Percentiles rank a stretch among this genome's conserved stretches.
These are phyloP conservation scores for Syzygium syzygioides DNA, from an alignment of 441 rosid genomes.

Conservation along the genomic window DNA sequence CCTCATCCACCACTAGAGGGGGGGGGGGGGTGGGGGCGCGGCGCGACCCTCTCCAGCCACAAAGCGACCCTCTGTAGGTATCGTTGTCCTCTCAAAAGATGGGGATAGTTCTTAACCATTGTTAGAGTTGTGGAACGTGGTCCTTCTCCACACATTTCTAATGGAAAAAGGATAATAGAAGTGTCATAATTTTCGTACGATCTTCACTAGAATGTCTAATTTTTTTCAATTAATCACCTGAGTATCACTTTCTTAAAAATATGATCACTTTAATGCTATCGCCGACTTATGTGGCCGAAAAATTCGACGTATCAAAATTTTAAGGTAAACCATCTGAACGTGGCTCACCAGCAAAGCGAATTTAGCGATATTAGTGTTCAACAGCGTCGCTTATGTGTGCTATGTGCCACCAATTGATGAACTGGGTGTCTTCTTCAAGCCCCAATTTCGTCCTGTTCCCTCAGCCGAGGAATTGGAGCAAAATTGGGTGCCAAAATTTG, in stretches of 20 bases:
- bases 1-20: too few relatives aligned
- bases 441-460: not conserved
- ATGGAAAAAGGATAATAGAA: not conserved
- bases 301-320: too few relatives aligned
- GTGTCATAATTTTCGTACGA: fast-evolving
- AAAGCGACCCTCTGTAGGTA: not conserved
- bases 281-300: fast-evolving
- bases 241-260: not conserved
- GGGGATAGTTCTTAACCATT: not conserved
- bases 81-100: not conserved
- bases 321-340: too few relatives aligned
- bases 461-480: not conserved
- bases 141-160: not conserved
- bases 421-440: not conserved
- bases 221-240: not conserved
- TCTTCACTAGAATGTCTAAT: fast-evolving
- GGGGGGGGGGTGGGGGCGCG: not conserved
- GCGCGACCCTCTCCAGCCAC: not conserved
- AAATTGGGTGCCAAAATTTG: not conserved
- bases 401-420: not conserved
- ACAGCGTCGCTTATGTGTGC: not conserved
- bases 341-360: not conserved
- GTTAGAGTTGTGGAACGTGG: not conserved
- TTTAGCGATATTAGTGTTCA: not conserved
- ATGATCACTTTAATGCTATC: not conserved